Evolutionary conservation across 768 basidiomycete genomes (phyloP).

Genomic region (Chiua virens): DNA sequence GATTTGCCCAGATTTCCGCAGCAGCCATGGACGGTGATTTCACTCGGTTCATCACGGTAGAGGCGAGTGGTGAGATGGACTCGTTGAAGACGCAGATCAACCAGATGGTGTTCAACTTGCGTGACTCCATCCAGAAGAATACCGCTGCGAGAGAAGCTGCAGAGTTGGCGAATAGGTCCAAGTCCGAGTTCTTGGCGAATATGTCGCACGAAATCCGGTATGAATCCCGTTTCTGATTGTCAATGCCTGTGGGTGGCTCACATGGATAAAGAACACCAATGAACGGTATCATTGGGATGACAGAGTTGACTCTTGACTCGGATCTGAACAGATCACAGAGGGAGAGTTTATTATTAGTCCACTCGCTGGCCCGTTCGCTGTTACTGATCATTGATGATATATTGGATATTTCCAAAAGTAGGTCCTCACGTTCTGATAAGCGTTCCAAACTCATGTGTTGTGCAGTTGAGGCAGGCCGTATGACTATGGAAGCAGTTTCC

Average conservation of each 20-base stretch:
- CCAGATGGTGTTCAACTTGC: slow-evolving; percentile 97
- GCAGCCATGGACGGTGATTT: slow-evolving; percentile 99
- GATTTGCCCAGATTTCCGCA: slow-evolving; percentile 97
- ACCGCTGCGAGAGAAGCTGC: slow-evolving; percentile 96
- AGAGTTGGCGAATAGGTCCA: slow-evolving; percentile 94
- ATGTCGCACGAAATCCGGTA: slow-evolving; percentile 97
- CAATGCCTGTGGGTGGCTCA: slow-evolving; percentile 9
- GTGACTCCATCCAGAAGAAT: slow-evolving; percentile 98
- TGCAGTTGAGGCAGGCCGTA: slow-evolving; percentile 95
- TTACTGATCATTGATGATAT: slow-evolving; percentile 99
- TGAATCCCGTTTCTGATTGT: slow-evolving; percentile 25
- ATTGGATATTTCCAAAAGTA: slow-evolving; percentile 99
- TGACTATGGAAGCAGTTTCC: slow-evolving; percentile 99
- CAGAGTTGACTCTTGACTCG: slow-evolving; percentile 93
- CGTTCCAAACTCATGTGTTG: slow-evolving; percentile 3
- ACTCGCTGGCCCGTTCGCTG: slow-evolving; percentile 89
- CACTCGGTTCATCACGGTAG: slow-evolving; percentile 98
- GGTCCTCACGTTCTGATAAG: slow-evolving; percentile 33
- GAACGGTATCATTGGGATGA: slow-evolving; percentile 99
- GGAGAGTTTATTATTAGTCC: slow-evolving; percentile 93
- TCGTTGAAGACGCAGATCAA: slow-evolving; percentile 98
- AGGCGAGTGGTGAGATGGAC: slow-evolving; percentile 98
- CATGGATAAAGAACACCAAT: slow-evolving; percentile 80
- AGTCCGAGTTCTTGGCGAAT: slow-evolving; percentile 98
- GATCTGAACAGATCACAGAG: slow-evolving; percentile 93